Conservation (phyloP, 495 filamentous ascomycete species). For the Daldinia bambusicola region DNA sequence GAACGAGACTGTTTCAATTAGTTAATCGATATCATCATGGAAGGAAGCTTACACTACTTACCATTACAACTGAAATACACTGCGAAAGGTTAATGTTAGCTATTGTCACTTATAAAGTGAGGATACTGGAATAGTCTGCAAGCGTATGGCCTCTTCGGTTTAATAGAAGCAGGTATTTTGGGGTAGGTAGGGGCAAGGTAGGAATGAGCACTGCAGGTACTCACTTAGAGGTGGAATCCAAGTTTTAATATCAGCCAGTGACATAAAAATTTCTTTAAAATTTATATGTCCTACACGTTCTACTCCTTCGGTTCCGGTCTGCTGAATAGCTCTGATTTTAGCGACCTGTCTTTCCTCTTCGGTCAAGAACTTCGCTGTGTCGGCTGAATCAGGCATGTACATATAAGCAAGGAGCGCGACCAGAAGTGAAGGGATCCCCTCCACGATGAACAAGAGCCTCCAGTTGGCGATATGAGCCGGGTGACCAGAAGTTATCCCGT, state of each 20-base stretch:
- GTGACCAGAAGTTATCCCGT: slow-evolving; percentile 79
- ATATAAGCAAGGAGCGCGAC: slow-evolving; percentile 74
- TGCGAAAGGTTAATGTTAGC: slow-evolving; percentile 12
- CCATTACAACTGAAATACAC: slow-evolving; percentile 67
- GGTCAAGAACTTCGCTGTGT: slow-evolving; percentile 73
- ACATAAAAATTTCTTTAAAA: slow-evolving; percentile 67
- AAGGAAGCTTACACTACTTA: slow-evolving; percentile 5
- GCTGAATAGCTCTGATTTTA: slow-evolving; percentile 67
- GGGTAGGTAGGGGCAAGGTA: not conserved
- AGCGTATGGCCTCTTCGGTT: not conserved
- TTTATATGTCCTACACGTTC: slow-evolving; percentile 62
- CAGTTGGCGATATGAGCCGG: slow-evolving; percentile 72
- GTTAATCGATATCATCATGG: not conserved
- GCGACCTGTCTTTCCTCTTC: slow-evolving; percentile 77
- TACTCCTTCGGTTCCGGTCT: slow-evolving; percentile 64
- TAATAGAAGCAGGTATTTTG: not conserved
- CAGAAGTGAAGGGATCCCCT: slow-evolving; percentile 77
- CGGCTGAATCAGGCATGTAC: slow-evolving; percentile 76
- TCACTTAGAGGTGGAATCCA: slow-evolving; percentile 51
- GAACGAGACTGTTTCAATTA: slow-evolving; percentile 64
- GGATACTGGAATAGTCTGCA: not conserved
- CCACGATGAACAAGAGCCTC: slow-evolving; percentile 84
- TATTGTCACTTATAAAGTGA: slow-evolving; percentile 15
- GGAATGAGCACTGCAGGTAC: not conserved
- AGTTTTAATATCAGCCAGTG: slow-evolving; percentile 70